phyloP scores from a whole-genome alignment of 2,329 filamentous ascomycete species.

The Curvularia eragrostidis region DNA sequence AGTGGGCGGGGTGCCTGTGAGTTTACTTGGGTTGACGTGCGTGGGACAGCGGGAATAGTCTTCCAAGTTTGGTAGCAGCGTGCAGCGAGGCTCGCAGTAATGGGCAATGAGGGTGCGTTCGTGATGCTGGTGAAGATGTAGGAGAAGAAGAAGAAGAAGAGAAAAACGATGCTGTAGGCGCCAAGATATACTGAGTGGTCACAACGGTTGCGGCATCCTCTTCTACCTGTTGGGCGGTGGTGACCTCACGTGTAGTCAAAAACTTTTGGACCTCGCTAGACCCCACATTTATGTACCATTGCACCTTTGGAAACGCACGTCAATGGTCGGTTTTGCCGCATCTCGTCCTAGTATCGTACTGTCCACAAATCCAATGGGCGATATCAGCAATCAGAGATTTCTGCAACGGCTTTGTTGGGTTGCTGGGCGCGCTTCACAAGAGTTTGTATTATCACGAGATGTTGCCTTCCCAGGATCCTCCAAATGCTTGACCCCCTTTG shows the following conservation, averaged over 20 bases:
- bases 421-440: constrained; percentile 2
- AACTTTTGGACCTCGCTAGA: constrained; percentile 36
- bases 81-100: neutral
- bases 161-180: neutral
- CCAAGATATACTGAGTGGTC: neutral
- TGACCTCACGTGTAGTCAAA: constrained; percentile 33
- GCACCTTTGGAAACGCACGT: constrained; percentile 24
- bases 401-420: constrained; percentile 11
- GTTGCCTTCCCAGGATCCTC: neutral
- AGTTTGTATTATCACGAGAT: neutral
- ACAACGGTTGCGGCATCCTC: constrained; percentile 22
- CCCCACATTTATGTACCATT: constrained; percentile 31
- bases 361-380: constrained; percentile 20
- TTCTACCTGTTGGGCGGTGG: constrained; percentile 22
- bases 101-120: neutral
- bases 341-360: constrained; percentile 18
- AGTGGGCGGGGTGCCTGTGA: neutral
- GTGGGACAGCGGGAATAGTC: constrained; percentile 16
- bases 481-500: neutral
- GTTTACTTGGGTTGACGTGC: constrained; percentile 1
- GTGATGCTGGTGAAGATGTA: neutral
- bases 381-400: constrained; percentile 20
- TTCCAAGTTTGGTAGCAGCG: constrained; percentile 7
- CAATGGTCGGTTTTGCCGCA: constrained; percentile 17
- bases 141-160: constrained; percentile 1